Base-by-base conservation (phyloP, 2,329 filamentous ascomycete genomes). In the Trichoderma atroviride region DNA sequence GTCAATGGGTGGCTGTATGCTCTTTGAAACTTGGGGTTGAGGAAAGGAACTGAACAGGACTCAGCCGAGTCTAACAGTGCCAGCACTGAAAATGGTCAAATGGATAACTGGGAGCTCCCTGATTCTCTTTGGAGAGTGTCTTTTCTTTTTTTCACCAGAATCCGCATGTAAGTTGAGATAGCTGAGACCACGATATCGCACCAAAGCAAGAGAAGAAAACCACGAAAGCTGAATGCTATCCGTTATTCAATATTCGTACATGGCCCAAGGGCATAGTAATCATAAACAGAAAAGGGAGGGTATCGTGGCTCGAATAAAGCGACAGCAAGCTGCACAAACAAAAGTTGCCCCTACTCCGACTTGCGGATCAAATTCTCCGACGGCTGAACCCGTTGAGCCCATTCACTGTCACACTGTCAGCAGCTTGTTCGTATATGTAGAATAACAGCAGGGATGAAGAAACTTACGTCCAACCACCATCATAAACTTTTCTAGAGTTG, bases 381-480 rank as follows among this genome's bases (percentile, higher is more conserved):
- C 29, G 87, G 83, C 70, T 83, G 83, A 52, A 90, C 88, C 68
- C 89, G 83, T 75, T 91, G 89, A 47, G 89, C 89, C 88, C 89
- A 92, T 81, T 89, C 88, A 29, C 88, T 90, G 69, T 70, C 19
- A 52, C 35, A 50, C 31, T 59, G 53, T 70, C 43, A 69, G 65
- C n/a, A 4, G 2, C 27, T 1, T n/a, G 13, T 50, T 10, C 16
- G 9, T 43, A 19, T 19, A 27, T 14, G 47, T 14, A 16, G 10
- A 2, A 22, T 33, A 9, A 24, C 24, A 16, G 24, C 11, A 22
- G 35, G 6, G 13, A 55, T 10, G 10, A 10, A 16, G 37, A 16
- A 27, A 91, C 92, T 89, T 84, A 97, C 87, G 96, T 98, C 96
- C 96, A 99, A 80, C 94, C 97, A 59, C 96, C 96, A 79, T 99